Evolutionary conservation across 225 moss, liverwort and hornwort species (phyloP).

Genomic region (Polytrichum formosum): DNA sequence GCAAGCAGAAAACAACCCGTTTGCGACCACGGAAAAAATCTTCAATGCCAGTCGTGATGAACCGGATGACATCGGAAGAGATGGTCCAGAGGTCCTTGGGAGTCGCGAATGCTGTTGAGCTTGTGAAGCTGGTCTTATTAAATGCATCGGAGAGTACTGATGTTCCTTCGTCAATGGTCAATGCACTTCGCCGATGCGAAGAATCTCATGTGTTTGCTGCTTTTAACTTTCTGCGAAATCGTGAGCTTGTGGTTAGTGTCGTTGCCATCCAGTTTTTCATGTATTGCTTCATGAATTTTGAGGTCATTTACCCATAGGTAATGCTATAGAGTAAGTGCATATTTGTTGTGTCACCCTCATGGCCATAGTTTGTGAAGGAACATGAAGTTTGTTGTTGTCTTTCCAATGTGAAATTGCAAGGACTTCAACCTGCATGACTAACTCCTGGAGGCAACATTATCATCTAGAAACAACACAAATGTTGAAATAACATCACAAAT

Average conservation of each 20-base stretch:
- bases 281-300: conserved; percentile 9
- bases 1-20: conserved; percentile 31
- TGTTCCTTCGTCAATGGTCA: conserved; percentile 57
- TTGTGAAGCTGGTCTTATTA: conserved; percentile 81
- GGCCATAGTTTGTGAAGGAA: too few species aligned
- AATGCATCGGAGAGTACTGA: conserved; percentile 51
- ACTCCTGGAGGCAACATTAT: too few species aligned
- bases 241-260: conserved; percentile 67
- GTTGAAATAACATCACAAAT: too few species aligned
- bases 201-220: conserved; percentile 83
- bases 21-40: conserved; percentile 41
- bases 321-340: too few species aligned
- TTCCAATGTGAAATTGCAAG: background rate
- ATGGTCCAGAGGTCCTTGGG: conserved; percentile 72
- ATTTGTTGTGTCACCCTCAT: too few species aligned
- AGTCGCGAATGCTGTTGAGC: conserved; percentile 86
- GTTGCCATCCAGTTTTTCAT: background rate
- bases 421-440: too few species aligned
- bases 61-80: conserved; percentile 66
- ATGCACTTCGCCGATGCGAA: conserved; percentile 73
- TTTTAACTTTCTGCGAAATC: conserved; percentile 74
- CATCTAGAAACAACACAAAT: too few species aligned
- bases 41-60: conserved; percentile 33
- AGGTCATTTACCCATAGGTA: background rate
- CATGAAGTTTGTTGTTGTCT: background rate